These are phyloP conservation scores for Leptomonas pyrrhocoris DNA, from an alignment of 208 protist species.

Conservation along the genomic window DNA sequence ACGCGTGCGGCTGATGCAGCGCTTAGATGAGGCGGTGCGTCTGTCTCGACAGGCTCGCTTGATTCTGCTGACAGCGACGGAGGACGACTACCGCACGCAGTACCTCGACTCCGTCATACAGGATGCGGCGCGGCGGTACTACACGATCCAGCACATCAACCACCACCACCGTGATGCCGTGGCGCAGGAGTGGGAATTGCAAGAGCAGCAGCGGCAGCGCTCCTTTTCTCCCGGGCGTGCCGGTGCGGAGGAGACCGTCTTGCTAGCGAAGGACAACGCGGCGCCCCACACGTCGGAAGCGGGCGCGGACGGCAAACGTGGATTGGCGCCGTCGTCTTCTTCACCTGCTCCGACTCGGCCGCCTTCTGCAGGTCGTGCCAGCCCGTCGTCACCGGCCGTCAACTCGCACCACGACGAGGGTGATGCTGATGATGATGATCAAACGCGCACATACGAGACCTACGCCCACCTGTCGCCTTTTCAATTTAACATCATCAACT, in stretches of 20 bases:
- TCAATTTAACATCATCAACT: slow-evolving; percentile 25
- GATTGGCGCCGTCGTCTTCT: too few species aligned
- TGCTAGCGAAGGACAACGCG: not conserved
- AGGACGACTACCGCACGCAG: slow-evolving; percentile 38
- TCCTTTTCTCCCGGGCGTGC: not conserved
- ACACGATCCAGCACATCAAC: slow-evolving; percentile 28
- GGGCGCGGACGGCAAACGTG: not conserved
- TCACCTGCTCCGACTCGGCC: too few species aligned
- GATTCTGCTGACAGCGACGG: slow-evolving; percentile 38
- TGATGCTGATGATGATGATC: slow-evolving; percentile 5
- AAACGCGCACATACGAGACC: slow-evolving; percentile 5
- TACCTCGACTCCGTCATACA: slow-evolving; percentile 38
- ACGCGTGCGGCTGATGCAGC: slow-evolving; percentile 35
- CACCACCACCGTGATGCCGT: slow-evolving; percentile 4
- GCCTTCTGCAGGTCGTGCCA: not conserved
- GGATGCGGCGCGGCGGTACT: slow-evolving; percentile 29
- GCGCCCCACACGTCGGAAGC: not conserved
- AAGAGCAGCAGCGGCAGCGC: slow-evolving; percentile 10
- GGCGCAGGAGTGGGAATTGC: not conserved
- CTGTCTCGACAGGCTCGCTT: slow-evolving; percentile 43
- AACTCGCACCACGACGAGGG: not conserved
- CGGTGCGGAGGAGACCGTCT: not conserved
- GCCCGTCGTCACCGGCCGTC: not conserved
- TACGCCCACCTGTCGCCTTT: slow-evolving; percentile 18
- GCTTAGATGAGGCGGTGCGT: slow-evolving; percentile 32